Base-by-base conservation (phyloP, 2,329 filamentous ascomycete genomes). In the Thielaviopsis ethacetica region DNA sequence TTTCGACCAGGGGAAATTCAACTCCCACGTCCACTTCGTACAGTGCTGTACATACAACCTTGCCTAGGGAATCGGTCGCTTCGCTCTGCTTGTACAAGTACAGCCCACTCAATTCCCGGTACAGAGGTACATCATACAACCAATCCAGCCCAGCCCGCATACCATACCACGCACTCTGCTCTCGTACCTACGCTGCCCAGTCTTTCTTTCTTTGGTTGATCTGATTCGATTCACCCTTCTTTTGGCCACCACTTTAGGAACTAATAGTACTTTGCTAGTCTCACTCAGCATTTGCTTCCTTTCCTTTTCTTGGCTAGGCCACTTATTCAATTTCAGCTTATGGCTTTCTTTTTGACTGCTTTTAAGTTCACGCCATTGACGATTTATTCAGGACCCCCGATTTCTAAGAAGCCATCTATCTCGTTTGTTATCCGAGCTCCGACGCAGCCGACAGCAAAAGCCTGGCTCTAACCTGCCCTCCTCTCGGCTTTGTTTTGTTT, bases 351-450 rank as follows among this genome's bases (percentile, higher is more conserved):
- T 44, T 15, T 44, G 12, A 4, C 17, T n/a, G 38, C 38, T 7
- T 17, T 17, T n/a, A 44, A 44, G 38, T 44, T 44, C 30, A 34
- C 30, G 30, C 10, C 30, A 44, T 44, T 44, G 38, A 44, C 13
- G 15, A 44, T 5, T 44, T 47, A 47, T 47, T 47, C 22, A 30
- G 30, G 34, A 26, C 30, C 54, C 41, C 44, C 24, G 30, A 34
- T 34, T 34, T 34, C 30, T 34, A 34, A 34, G 30, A 34, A 34
- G 30, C 26, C 38, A 26, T 54, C 19, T n/a, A 21, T 49, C 54
- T 49, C 17, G 30, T 56, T 56, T 56, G 54, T 15, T 13, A 41
- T 30, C 44, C 54, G 47, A 56, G 54, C 41, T n/a, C 54, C 54
- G 54, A 56, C 41, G 9, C 9, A 56, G 54, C 54, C 54, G 54